These are phyloP conservation scores for Ziziphus jujuba DNA, from an alignment of 306 rosid genomes.

Conservation along the genomic window DNA sequence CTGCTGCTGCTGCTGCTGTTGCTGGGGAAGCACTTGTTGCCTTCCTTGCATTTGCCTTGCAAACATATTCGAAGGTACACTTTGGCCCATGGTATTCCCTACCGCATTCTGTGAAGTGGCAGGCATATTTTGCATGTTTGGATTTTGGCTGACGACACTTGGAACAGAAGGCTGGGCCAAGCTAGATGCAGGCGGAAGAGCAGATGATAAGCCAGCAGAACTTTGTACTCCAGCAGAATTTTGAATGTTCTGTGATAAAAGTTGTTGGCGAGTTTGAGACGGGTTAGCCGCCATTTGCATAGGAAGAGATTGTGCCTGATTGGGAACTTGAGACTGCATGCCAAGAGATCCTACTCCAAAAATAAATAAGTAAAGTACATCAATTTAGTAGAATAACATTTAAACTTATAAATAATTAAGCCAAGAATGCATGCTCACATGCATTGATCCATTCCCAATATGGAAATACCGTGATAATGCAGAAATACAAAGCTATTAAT, in stretches of 20 bases:
- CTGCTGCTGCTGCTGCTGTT: conserved; percentile 48
- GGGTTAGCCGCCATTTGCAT: conserved; percentile 50
- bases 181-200: conserved; percentile 54
- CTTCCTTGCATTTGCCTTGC: conserved; percentile 71
- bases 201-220: conserved; percentile 43
- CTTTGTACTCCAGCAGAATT: conserved; percentile 52
- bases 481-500: no score
- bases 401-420: conserved; percentile 4
- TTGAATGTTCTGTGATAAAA: conserved; percentile 68
- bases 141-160: conserved; percentile 62
- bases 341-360: conserved; percentile 47
- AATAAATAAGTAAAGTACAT: neutral
- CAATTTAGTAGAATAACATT: conserved; percentile 3
- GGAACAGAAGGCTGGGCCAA: conserved; percentile 58
- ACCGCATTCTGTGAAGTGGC: conserved; percentile 55
- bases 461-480: no score
- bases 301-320: conserved; percentile 65
- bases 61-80: conserved; percentile 62
- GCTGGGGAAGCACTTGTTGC: conserved; percentile 71
- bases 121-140: conserved; percentile 60
- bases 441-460: no score
- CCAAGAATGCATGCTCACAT: neutral
- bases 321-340: conserved; percentile 57
- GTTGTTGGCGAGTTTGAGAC: conserved; percentile 65
- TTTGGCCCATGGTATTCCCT: conserved; percentile 61